These are phyloP conservation scores for Gyromitra esculenta DNA, from an alignment of 2,329 filamentous ascomycete species.

Conservation along the genomic window DNA sequence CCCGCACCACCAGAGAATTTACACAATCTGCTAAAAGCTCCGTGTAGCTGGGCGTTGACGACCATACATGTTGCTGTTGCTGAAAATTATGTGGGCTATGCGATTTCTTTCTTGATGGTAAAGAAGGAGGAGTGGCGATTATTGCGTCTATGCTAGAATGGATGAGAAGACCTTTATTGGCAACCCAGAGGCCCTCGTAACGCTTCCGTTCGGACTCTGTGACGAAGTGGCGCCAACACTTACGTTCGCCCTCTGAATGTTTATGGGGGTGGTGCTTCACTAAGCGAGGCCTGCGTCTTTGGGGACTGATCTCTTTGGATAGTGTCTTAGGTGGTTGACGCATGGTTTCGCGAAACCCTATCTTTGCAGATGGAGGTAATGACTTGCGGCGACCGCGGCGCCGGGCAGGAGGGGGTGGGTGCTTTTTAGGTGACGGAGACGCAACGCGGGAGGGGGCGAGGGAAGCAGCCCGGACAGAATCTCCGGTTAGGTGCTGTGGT, in stretches of 20 bases:
- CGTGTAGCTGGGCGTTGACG: slow-evolving; percentile 39
- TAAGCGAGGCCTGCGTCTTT: slow-evolving; percentile 65
- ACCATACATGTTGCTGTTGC: slow-evolving; percentile 45
- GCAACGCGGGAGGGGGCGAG: slow-evolving; percentile 55
- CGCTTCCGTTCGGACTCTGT: slow-evolving; percentile 77
- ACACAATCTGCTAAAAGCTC: slow-evolving; percentile 66
- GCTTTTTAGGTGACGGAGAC: slow-evolving; percentile 61
- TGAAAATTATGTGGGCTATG: slow-evolving; percentile 19
- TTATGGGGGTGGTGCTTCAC: slow-evolving; percentile 74
- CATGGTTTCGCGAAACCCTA: slow-evolving; percentile 70
- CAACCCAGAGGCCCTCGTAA: slow-evolving; percentile 86
- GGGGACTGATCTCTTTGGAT: slow-evolving; percentile 68
- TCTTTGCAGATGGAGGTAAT: slow-evolving; percentile 63
- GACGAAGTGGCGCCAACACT: slow-evolving; percentile 79
- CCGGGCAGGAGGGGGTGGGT: slow-evolving; percentile 59
- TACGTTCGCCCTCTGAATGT: slow-evolving; percentile 79
- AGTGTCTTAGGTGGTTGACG: slow-evolving; percentile 65
- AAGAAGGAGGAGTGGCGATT: slow-evolving; percentile 24
- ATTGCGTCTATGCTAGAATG: slow-evolving; percentile 32
- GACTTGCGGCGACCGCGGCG: slow-evolving; percentile 60
- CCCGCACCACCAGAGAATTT: slow-evolving; percentile 73
- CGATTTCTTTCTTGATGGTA: neutral
- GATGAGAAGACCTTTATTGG: slow-evolving; percentile 71
- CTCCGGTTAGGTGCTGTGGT: slow-evolving; percentile 31
- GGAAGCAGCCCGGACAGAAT: slow-evolving; percentile 46